Evolutionary conservation across 2,329 filamentous ascomycete genomes (phyloP).

Genomic region (Aspergillus thermomutatus): DNA sequence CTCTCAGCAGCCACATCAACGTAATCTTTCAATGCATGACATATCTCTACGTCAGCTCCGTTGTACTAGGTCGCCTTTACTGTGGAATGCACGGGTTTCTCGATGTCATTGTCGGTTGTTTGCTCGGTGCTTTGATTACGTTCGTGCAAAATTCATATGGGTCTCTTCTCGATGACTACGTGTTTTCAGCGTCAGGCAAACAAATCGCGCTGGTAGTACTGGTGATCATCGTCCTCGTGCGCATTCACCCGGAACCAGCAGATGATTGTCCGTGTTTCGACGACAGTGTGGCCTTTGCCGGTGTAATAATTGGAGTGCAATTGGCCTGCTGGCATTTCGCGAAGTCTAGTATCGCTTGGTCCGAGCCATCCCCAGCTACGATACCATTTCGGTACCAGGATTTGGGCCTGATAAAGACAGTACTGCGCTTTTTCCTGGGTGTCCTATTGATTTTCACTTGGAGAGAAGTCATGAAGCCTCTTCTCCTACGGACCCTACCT

Average conservation of each 20-base stretch:
- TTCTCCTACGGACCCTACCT: conserved; percentile 72
- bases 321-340: conserved; percentile 80
- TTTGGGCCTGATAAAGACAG: conserved; percentile 63
- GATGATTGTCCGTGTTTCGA: conserved; percentile 98
- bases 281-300: conserved; percentile 89
- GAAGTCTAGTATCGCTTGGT: conserved; percentile 52
- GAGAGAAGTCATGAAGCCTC: conserved; percentile 85
- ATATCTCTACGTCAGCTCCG: conserved; percentile 84
- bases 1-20: conserved; percentile 58
- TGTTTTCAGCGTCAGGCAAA: conserved; percentile 63
- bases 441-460: conserved; percentile 83
- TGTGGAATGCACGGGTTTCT: conserved; percentile 98
- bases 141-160: conserved; percentile 55
- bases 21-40: conserved; percentile 63
- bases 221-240: conserved; percentile 70
- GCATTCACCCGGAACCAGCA: conserved; percentile 90
- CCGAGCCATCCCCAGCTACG: conserved; percentile 54
- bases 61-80: conserved; percentile 86
- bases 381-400: conserved; percentile 64
- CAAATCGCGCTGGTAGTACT: conserved; percentile 63
- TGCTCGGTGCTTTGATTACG: conserved; percentile 67
- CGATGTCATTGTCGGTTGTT: conserved; percentile 78
- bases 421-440: conserved; percentile 70
- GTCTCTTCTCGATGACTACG: conserved; percentile 64
- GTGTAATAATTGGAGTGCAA: conserved; percentile 81